Evolutionary conservation across 495 filamentous ascomycete species (phyloP), one percentile per base, ranked within the genome.

Genomic region (Niebla homalea): DNA sequence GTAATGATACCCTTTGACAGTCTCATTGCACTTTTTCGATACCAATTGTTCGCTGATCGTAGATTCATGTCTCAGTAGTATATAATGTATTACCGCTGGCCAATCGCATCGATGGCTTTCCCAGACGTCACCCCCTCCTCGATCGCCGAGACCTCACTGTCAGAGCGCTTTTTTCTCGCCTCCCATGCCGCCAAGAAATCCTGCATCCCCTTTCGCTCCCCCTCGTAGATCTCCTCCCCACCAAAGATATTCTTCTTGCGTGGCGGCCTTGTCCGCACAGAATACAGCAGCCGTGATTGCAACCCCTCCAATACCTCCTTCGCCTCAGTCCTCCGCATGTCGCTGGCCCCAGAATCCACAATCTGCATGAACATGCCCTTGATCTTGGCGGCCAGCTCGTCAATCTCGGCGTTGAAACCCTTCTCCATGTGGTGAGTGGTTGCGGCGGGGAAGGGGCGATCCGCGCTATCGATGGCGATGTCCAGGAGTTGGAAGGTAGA

Each of bases 221-320:
- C 55, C 22, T 37, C 26, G 26, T 49, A 19, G 12, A 61, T 62
- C 3, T 64, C 62, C 3, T 57, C 59, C 3, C 62, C 53, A 2
- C 63, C 68, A 62, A 87, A 88, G 6, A 80, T 60, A 11, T 64
- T 69, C 32, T 67, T 70, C 60, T 72, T 84, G 4, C 75, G 71
- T 46, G 67, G 77, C 26, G 75, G 75, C 59, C 75, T 77, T 10
- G 82, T 83, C 36, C 88, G 69, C 10, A 94, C 77, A 0, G 77
- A 76, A 58, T 83, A 81, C 36, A 79, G 58, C 41, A 94, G 70
- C 44, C 87, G 74, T 44, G 85, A 79, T 48, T 83, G 72, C 10
- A 95, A 61, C 3, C 78, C 67, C 57, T 92, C 83, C 5, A 94
- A 67, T 20, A 71, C 73, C 40, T 77, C 74, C 61, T 92, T 90